Percentiles rank a stretch among this genome's conserved stretches.
These are phyloP conservation scores for Crithidia mellificae DNA, from an alignment of 208 protist genomes.

Conservation along the genomic window DNA sequence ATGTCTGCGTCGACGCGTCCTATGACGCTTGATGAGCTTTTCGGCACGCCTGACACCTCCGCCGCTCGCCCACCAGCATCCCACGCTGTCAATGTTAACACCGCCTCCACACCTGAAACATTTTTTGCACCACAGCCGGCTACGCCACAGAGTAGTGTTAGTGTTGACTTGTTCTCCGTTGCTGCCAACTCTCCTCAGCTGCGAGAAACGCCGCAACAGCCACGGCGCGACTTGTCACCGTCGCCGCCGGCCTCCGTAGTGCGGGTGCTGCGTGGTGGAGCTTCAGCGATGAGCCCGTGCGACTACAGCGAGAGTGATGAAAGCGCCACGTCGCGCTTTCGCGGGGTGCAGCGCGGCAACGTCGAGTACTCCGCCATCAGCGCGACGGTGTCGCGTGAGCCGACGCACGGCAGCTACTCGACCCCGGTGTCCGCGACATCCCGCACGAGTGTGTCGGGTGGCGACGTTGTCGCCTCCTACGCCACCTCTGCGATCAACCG, in stretches of 20 bases:
- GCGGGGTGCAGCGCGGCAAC: background rate
- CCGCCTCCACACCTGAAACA: too few relatives aligned
- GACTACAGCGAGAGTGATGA: conserved; percentile 1
- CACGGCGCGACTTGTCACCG: background rate
- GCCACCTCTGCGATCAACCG: background rate
- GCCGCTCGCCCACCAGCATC: background rate
- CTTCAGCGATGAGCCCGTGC: background rate
- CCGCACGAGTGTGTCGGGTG: background rate
- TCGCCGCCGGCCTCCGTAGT: background rate
- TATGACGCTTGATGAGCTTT: conserved; percentile 13
- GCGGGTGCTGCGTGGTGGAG: background rate
- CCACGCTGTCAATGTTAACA: too few relatives aligned
- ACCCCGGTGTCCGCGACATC: background rate
- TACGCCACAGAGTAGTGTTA: too few relatives aligned
- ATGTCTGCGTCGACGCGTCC: background rate
- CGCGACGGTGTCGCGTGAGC: background rate
- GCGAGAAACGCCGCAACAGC: background rate
- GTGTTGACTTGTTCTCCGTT: too few relatives aligned
- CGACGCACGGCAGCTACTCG: background rate
- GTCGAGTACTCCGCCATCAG: conserved; percentile 14
- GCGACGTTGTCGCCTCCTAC: conserved; percentile 1
- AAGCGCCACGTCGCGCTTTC: background rate
- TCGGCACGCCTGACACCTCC: background rate
- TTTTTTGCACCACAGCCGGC: too few relatives aligned
- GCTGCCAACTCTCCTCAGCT: background rate